phyloP scores from a whole-genome alignment of 257 asterid species.

The Przewalskia tangutica region DNA sequence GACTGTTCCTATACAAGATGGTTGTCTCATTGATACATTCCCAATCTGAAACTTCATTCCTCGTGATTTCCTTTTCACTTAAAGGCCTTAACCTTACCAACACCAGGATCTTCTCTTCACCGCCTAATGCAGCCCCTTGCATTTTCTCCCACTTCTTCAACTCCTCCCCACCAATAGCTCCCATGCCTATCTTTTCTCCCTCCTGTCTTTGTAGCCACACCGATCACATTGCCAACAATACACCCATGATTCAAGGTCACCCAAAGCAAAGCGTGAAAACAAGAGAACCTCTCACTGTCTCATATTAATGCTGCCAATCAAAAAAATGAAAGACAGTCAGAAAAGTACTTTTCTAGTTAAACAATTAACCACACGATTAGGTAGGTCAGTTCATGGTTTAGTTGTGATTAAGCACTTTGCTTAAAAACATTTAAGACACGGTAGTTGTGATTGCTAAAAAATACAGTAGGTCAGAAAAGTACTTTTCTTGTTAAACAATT shows the following conservation, averaged over 20 bases:
- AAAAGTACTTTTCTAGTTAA: background rate
- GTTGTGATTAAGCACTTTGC: conserved; percentile 59
- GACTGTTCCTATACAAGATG: conserved; percentile 92
- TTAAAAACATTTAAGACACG: conserved; percentile 27
- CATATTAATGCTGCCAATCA: conserved; percentile 1
- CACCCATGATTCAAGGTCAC: background rate
- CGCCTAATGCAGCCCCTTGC: conserved; percentile 48
- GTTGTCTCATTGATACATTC: conserved; percentile 93
- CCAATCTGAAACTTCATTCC: conserved; percentile 91
- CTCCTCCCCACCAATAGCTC: conserved; percentile 81
- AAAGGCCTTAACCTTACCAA: conserved; percentile 93
- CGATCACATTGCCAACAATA: background rate
- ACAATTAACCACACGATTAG: conserved; percentile 11
- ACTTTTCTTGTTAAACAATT: background rate
- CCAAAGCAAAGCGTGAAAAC: background rate
- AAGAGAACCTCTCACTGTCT: conserved; percentile 7
- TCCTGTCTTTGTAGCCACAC: conserved; percentile 10
- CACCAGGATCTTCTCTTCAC: conserved; percentile 85
- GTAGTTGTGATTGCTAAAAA: conserved; percentile 11
- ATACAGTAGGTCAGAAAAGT: background rate
- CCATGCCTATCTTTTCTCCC: conserved; percentile 45
- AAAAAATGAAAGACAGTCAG: conserved; percentile 6
- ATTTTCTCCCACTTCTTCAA: conserved; percentile 68
- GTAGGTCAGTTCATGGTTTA: conserved; percentile 27
- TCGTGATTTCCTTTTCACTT: conserved; percentile 76